phyloP scores from a whole-genome alignment of 768 basidiomycete genomes.

The Kwoniella pini region DNA sequence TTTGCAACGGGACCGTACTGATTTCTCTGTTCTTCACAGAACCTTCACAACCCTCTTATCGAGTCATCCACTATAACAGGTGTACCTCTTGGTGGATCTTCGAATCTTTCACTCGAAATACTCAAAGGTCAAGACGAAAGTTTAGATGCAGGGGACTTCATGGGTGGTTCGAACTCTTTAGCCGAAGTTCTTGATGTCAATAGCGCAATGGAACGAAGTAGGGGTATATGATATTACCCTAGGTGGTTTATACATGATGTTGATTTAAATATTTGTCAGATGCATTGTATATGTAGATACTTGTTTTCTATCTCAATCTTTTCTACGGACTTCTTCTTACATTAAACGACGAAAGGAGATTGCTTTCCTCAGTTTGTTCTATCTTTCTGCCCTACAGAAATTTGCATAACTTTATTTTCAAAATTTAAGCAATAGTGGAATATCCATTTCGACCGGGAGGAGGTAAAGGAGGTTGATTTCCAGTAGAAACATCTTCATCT shows the following conservation, averaged over 20 bases:
- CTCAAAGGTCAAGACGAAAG: conserved; percentile 88
- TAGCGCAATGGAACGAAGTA: conserved; percentile 41
- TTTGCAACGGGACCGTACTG: too few relatives aligned
- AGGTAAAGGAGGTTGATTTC: conserved; percentile 32
- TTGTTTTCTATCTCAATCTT: too few relatives aligned
- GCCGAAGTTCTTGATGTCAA: conserved; percentile 41
- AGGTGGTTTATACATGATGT: not conserved
- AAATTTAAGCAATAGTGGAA: conserved; percentile 35
- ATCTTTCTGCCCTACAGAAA: too few relatives aligned
- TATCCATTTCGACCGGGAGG: conserved; percentile 44
- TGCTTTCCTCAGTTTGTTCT: too few relatives aligned
- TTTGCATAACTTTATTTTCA: too few relatives aligned
- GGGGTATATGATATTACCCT: conserved; percentile 29
- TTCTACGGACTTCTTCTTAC: too few relatives aligned
- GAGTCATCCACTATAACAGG: conserved; percentile 31
- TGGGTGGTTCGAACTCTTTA: conserved; percentile 63
- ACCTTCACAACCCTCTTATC: conserved; percentile 50
- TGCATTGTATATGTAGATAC: not conserved
- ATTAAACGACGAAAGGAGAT: too few relatives aligned
- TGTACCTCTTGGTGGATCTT: conserved; percentile 53
- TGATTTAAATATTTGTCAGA: not conserved
- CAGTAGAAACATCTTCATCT: conserved; percentile 23
- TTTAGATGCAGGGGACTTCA: conserved; percentile 75
- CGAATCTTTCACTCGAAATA: conserved; percentile 87
- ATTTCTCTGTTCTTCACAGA: conserved; percentile 22